A percentile compares a stretch with the other conserved stretches of the same genome.
Conservation (phyloP, 257 asterid species). For the Buddleja alternifolia region DNA sequence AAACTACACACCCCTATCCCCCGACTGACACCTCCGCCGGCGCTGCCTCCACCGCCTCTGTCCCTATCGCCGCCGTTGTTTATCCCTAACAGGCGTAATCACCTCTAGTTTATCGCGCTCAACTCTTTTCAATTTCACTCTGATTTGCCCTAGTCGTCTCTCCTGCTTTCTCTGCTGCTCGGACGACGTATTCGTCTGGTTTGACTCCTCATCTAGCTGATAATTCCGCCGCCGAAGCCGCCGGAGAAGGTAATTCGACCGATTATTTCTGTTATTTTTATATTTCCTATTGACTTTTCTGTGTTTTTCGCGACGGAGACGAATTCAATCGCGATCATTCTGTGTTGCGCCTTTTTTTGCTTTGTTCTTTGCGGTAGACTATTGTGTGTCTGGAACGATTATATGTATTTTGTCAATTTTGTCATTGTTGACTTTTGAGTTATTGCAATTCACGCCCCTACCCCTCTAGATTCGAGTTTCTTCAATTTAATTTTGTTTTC, state of each 20-base stretch:
- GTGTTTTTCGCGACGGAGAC: background rate
- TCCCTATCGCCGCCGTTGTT: background rate
- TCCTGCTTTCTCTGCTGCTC: slow-evolving; percentile 1
- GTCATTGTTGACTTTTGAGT: slow-evolving; percentile 30
- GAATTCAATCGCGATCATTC: slow-evolving; percentile 34
- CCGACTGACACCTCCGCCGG: slow-evolving; percentile 23
- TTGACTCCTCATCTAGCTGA: slow-evolving; percentile 26
- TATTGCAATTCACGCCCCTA: slow-evolving; percentile 9
- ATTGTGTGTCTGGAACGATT: background rate
- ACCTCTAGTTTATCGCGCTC: background rate
- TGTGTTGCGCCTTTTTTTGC: slow-evolving; percentile 1
- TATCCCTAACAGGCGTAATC: background rate
- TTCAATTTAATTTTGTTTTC: background rate
- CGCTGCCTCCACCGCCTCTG: slow-evolving; percentile 9
- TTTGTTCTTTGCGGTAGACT: background rate
- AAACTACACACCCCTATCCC: slow-evolving; percentile 1
- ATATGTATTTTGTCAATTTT: background rate
- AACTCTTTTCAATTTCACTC: background rate
- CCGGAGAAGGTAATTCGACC: slow-evolving; percentile 24
- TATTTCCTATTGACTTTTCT: slow-evolving; percentile 16
- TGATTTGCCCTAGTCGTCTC: slow-evolving; percentile 13
- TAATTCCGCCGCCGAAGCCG: slow-evolving; percentile 27
- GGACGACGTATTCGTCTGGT: slow-evolving; percentile 28
- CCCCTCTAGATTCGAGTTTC: slow-evolving; percentile 30
- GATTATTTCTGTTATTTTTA: background rate